Evolutionary conservation across 2,329 filamentous ascomycete species (phyloP).

Genomic region (Fusarium sp.): DNA sequence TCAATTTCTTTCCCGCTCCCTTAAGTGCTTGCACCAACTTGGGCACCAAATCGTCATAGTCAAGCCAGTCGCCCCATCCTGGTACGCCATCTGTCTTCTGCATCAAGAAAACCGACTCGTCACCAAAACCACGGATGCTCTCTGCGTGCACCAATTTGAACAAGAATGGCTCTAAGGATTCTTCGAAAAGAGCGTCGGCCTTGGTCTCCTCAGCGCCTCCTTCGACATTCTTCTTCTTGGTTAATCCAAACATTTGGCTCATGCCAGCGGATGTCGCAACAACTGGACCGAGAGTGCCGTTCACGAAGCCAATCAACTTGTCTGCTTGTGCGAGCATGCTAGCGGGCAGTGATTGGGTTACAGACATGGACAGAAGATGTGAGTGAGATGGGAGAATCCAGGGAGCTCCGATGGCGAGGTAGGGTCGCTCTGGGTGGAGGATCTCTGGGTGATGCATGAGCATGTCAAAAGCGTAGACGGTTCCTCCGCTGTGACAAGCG

Average conservation of each 20-base stretch:
- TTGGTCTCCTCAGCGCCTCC: neutral
- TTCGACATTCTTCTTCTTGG: neutral
- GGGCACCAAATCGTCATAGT: constrained; percentile 15
- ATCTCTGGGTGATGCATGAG: constrained; percentile 25
- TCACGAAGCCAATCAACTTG: constrained; percentile 20
- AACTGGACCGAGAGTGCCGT: neutral
- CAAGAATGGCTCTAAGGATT: neutral
- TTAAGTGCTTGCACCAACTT: neutral
- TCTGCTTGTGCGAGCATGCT: constrained; percentile 12
- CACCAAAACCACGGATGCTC: constrained; percentile 8
- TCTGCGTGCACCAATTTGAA: constrained; percentile 8
- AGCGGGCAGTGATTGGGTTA: neutral
- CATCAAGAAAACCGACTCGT: constrained; percentile 21
- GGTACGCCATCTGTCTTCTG: neutral
- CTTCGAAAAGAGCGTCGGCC: constrained; percentile 3
- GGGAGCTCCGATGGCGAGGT: constrained; percentile 6
- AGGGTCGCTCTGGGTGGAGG: constrained; percentile 10
- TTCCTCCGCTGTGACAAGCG: constrained; percentile 25
- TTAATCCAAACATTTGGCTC: constrained; percentile 1
- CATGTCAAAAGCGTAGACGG: constrained; percentile 25
- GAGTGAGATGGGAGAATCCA: constrained; percentile 23
- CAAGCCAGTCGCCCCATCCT: constrained; percentile 22
- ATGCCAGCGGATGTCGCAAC: constrained; percentile 14
- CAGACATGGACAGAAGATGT: neutral
- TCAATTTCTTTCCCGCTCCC: neutral